These are phyloP conservation scores for Aspergillus sclerotiicarbonarius DNA, from an alignment of 495 filamentous ascomycete genomes.

Conservation along the genomic window DNA sequence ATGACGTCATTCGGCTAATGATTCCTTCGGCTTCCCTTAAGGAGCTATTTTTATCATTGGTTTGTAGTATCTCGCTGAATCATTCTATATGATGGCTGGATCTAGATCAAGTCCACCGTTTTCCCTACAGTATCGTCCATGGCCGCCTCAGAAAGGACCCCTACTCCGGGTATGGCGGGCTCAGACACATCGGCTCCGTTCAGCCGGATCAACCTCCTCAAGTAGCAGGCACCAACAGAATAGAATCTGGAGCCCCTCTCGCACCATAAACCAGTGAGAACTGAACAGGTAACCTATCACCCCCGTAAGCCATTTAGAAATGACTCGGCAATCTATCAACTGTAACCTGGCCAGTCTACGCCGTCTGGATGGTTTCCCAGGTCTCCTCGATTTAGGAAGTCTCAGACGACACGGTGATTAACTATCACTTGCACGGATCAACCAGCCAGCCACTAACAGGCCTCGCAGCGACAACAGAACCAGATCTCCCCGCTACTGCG, in stretches of 20 bases:
- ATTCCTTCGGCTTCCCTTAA: too few relatives aligned
- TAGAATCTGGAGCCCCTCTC: not conserved
- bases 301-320: not conserved
- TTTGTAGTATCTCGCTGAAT: too few relatives aligned
- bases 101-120: not conserved
- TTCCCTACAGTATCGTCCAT: not conserved
- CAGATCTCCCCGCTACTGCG: conserved; percentile 13
- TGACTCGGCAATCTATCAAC: not conserved
- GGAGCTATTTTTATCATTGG: too few relatives aligned
- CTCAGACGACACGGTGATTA: too few relatives aligned
- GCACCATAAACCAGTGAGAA: not conserved
- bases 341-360: too few relatives aligned
- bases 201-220: not conserved
- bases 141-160: not conserved
- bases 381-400: too few relatives aligned
- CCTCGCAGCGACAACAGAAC: conserved; percentile 10
- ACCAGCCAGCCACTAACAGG: not conserved
- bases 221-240: not conserved
- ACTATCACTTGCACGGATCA: too few relatives aligned
- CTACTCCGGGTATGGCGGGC: not conserved
- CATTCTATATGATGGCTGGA: not conserved
- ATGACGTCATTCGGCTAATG: too few relatives aligned
- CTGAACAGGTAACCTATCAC: not conserved
- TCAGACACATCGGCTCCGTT: not conserved
- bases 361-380: too few relatives aligned